Base-by-base conservation (phyloP, 495 filamentous ascomycete genomes). In the Penicillium bovifimosum region DNA sequence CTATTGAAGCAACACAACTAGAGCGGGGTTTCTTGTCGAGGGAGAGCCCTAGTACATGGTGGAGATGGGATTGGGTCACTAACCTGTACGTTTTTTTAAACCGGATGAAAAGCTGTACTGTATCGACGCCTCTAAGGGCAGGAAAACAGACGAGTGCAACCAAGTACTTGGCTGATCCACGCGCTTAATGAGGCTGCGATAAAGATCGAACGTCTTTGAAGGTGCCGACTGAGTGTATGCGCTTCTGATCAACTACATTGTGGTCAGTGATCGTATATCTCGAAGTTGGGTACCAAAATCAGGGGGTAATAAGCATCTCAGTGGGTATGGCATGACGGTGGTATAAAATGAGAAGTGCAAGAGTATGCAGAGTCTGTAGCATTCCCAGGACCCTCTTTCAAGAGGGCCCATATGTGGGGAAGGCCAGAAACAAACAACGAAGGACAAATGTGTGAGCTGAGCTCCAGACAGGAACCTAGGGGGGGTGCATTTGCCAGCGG, bases 111-210 rank as follows among this genome's bases (percentile, higher is more conserved):
- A 38, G 35, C 24, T 56, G 41, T 43, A 44, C 27, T 52, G 43
- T 50, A 47, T 57, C 26, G 36, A 47, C 8, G 28, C n/a, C n/a
- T 36, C 28, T 17, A 2, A 26, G 27, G 9, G 31, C 42, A 18
- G 6, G 10, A 42, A 29, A 29, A 43, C 29, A 2, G 29, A 33
- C 27, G 14, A 59, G 50, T 42, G 55, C 48, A 34, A 57, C 50
- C 56, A 63, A 60, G 52, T 50, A 52, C 60, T 54, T 47, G 60
- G 61, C 57, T 55, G 54, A 47, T 54, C 14, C 54, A 55, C 52
- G 32, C 47, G 50, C 34, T 56, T 18, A 20, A 55, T 31, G 26
- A 51, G 31, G 38, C 51, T 53, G 47, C 17, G 17, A 47, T 17
- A 29, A 18, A 41, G 28, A 32, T 11, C 51, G 50, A 44, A 53